phyloP scores from a whole-genome alignment of 2,329 filamentous ascomycete genomes.

The Botrytis sinoallii region DNA sequence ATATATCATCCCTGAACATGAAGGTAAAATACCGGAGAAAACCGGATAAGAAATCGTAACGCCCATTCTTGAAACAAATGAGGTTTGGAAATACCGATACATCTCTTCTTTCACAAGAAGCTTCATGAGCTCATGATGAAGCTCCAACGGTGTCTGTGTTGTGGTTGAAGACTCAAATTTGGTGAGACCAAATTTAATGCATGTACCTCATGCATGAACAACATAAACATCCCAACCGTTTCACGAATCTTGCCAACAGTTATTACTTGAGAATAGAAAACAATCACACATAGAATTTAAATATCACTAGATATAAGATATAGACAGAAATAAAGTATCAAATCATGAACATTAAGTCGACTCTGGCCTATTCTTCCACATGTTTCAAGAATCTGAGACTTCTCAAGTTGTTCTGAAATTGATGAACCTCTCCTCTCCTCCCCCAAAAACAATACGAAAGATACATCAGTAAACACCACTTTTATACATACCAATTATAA shows the following conservation, averaged over 20 bases:
- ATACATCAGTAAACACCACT: background rate
- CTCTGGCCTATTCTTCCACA: background rate
- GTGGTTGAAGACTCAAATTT: background rate
- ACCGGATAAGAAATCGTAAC: background rate
- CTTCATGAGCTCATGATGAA: background rate
- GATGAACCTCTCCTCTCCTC: background rate
- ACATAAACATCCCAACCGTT: conserved; percentile 9
- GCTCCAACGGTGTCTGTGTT: background rate
- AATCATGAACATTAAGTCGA: background rate
- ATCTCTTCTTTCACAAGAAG: no score
- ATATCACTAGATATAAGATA: background rate
- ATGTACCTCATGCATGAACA: conserved; percentile 8
- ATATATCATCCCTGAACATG: conserved; percentile 4
- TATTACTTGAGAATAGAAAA: background rate
- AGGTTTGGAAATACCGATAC: background rate
- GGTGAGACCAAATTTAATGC: background rate
- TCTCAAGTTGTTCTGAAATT: conserved; percentile 4
- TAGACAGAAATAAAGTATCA: no score
- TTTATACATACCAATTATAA: conserved; percentile 62
- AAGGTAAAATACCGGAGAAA: background rate
- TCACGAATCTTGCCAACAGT: conserved; percentile 2
- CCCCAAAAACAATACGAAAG: background rate
- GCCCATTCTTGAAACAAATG: background rate
- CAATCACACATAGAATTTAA: background rate
- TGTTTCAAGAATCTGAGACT: background rate